Evolutionary conservation across 257 asterid genomes (phyloP).

Genomic region (Solanum peruvianum): DNA sequence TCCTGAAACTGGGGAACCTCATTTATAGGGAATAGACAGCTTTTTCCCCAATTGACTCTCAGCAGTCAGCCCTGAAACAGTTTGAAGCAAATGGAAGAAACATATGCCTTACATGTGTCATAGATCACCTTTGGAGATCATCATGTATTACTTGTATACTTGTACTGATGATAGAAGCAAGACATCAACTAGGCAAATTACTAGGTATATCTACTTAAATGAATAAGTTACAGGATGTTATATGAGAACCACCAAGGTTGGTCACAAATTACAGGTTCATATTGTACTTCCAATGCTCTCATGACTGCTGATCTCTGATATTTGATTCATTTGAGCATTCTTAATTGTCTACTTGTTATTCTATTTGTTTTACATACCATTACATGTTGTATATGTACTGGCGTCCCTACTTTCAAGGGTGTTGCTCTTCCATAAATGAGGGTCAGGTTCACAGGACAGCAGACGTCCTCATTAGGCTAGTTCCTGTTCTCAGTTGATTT

Average conservation of each 20-base stretch:
- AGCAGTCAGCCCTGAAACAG: background rate
- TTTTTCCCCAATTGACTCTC: background rate
- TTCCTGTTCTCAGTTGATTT: background rate
- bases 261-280: background rate
- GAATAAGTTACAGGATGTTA: background rate
- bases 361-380: background rate
- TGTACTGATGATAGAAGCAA: background rate
- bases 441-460: background rate
- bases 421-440: background rate
- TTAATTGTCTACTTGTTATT: background rate
- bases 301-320: background rate
- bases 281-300: background rate
- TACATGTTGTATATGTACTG: background rate
- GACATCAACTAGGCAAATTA: background rate
- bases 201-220: background rate
- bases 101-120: background rate
- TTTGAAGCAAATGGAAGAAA: background rate
- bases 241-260: background rate
- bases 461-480: background rate
- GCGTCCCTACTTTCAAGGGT: background rate
- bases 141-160: background rate
- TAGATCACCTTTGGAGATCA: background rate
- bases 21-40: background rate
- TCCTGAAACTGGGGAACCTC: background rate
- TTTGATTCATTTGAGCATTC: background rate